A percentile compares a stretch with the other conserved stretches of the same genome.
Evolutionary conservation across 2,329 filamentous ascomycete genomes (phyloP).

Genomic region (Cercospora janseana): DNA sequence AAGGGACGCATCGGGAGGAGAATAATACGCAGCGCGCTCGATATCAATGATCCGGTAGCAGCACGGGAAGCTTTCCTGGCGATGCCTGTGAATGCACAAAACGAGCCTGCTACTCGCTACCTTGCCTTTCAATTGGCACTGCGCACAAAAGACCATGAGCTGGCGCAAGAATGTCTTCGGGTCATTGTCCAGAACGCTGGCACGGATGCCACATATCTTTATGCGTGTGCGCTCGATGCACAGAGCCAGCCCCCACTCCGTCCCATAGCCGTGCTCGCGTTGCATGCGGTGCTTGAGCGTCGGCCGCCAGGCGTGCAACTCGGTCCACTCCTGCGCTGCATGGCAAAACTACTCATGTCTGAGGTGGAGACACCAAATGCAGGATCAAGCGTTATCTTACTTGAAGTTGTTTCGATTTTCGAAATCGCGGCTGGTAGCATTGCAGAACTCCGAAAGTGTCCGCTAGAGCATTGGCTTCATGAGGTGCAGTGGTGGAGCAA

Average conservation of each 20-base stretch:
- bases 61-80: slow-evolving; percentile 57
- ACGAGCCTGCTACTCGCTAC: slow-evolving; percentile 31
- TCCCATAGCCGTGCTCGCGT: slow-evolving; percentile 56
- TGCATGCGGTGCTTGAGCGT: slow-evolving; percentile 61
- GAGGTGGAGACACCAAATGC: slow-evolving; percentile 42
- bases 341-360: slow-evolving; percentile 46
- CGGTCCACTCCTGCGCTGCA: slow-evolving; percentile 63
- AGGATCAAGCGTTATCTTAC: slow-evolving; percentile 30
- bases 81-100: slow-evolving; percentile 50
- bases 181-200: slow-evolving; percentile 54
- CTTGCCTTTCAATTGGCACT: slow-evolving; percentile 35
- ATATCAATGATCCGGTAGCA: slow-evolving; percentile 53
- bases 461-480: slow-evolving; percentile 45
- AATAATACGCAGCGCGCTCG: slow-evolving; percentile 67
- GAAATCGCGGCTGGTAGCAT: slow-evolving; percentile 51
- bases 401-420: slow-evolving; percentile 57
- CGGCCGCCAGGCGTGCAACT: slow-evolving; percentile 56
- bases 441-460: slow-evolving; percentile 40
- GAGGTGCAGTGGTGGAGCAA: slow-evolving; percentile 84
- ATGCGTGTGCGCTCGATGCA: slow-evolving; percentile 77
- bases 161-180: slow-evolving; percentile 62
- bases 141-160: slow-evolving; percentile 38
- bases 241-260: slow-evolving; percentile 61
- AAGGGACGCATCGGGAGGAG: slow-evolving; percentile 65
- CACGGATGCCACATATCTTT: slow-evolving; percentile 64